phyloP scores from a whole-genome alignment of 257 asterid species.

The Thymus mandschuricus region DNA sequence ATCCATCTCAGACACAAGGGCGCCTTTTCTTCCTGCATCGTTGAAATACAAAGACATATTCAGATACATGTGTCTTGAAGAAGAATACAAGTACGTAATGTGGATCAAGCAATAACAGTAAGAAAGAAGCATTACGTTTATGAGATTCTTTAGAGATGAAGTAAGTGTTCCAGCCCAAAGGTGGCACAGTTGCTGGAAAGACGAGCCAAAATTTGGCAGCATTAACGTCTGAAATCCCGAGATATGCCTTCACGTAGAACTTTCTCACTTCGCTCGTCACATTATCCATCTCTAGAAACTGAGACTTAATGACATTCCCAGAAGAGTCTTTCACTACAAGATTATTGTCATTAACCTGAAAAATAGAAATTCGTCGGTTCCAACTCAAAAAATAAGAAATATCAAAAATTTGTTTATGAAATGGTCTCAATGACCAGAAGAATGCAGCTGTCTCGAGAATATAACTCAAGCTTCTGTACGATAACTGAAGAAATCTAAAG shows the following conservation, averaged over 20 bases:
- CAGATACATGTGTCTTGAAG: neutral
- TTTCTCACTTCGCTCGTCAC: conserved; percentile 59
- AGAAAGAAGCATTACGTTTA: conserved; percentile 40
- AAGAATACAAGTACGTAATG: neutral
- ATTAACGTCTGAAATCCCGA: conserved; percentile 53
- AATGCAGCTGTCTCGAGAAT: neutral
- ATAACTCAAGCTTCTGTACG: conserved; percentile 12
- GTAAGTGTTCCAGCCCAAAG: conserved; percentile 80
- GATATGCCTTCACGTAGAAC: conserved; percentile 71
- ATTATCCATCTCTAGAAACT: conserved; percentile 62
- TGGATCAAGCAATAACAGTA: neutral
- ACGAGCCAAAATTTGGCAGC: conserved; percentile 74
- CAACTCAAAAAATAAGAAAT: neutral
- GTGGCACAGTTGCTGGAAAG: conserved; percentile 67
- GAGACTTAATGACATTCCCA: conserved; percentile 57
- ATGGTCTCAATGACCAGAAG: neutral
- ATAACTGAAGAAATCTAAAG: conserved; percentile 8
- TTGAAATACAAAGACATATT: conserved; percentile 24
- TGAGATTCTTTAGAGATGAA: conserved; percentile 58
- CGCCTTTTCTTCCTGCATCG: conserved; percentile 46
- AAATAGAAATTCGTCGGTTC: conserved; percentile 13
- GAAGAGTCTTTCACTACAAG: conserved; percentile 64
- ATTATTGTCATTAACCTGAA: conserved; percentile 69
- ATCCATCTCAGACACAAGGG: conserved; percentile 31
- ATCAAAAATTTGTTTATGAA: neutral